phyloP scores from a whole-genome alignment of 2,329 filamentous ascomycete species.

The Diatrype stigma region DNA sequence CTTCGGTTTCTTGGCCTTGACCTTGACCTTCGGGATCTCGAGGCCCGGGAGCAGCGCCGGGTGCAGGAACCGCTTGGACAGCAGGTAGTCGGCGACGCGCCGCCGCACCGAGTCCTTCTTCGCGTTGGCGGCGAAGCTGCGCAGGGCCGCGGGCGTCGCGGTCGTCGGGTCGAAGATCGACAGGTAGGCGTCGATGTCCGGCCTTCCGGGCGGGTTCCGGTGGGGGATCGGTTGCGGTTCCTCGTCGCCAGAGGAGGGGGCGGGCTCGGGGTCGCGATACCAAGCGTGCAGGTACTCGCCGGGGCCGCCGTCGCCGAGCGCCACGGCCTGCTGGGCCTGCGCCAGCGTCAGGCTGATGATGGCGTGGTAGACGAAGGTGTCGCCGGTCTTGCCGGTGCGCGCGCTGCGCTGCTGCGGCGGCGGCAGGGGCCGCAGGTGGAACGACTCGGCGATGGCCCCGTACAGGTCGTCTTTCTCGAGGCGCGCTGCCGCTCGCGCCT shows the following conservation, averaged over 20 bases:
- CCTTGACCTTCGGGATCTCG: constrained; percentile 42
- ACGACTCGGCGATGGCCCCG: too few species aligned
- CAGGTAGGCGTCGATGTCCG: constrained; percentile 64
- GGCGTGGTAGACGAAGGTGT: constrained; percentile 49
- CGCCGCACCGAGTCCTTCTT: constrained; percentile 59
- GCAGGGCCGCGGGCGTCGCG: constrained; percentile 57
- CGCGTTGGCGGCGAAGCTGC: constrained; percentile 45
- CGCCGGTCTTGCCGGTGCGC: constrained; percentile 13
- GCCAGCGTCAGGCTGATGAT: constrained; percentile 44
- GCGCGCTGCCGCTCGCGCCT: too few species aligned
- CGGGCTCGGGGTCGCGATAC: constrained; percentile 34
- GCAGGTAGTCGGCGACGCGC: constrained; percentile 53
- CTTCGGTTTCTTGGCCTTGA: too few species aligned
- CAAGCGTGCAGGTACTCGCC: constrained; percentile 45
- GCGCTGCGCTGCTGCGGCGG: neutral
- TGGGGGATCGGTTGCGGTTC: constrained; percentile 18
- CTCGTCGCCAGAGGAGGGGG: neutral
- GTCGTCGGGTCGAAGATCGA: constrained; percentile 61
- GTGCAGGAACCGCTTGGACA: constrained; percentile 47
- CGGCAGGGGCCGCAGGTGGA: too few species aligned
- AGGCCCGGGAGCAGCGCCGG: constrained; percentile 34
- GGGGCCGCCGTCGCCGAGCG: constrained; percentile 29
- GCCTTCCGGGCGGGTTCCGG: constrained; percentile 41
- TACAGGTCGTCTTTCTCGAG: too few species aligned
- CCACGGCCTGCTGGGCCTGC: constrained; percentile 44